Conservation (phyloP, 805 yeast genomes). For the Sugiyamaella lignohabitans region DNA sequence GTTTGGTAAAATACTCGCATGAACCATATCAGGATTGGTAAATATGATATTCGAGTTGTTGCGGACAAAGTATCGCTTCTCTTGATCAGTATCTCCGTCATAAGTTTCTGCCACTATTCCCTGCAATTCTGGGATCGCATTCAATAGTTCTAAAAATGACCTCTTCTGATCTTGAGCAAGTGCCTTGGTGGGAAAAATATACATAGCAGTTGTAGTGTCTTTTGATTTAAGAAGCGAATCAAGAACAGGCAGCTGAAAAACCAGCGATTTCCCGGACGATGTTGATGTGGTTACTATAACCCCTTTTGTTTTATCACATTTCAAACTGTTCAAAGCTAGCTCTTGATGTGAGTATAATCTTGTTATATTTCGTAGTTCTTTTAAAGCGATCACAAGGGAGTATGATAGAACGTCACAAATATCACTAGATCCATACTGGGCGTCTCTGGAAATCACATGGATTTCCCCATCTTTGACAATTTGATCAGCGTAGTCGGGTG, state of each 20-base stretch:
- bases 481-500: slow-evolving; percentile 54
- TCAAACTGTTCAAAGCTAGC: slow-evolving; percentile 57
- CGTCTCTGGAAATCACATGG: slow-evolving; percentile 38
- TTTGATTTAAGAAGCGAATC: slow-evolving; percentile 20
- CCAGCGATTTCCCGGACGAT: slow-evolving; percentile 90
- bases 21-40: slow-evolving; percentile 93
- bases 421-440: slow-evolving; percentile 32
- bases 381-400: slow-evolving; percentile 47
- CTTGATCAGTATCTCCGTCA: slow-evolving; percentile 85
- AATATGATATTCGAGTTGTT: slow-evolving; percentile 70
- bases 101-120: slow-evolving; percentile 63
- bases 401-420: slow-evolving; percentile 42
- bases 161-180: slow-evolving; percentile 94
- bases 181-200: slow-evolving; percentile 94
- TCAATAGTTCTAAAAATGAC: slow-evolving; percentile 51
- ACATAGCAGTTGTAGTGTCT: slow-evolving; percentile 61
- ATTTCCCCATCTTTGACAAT: slow-evolving; percentile 48
- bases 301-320: slow-evolving; percentile 44
- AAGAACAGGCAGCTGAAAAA: slow-evolving; percentile 83
- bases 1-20: slow-evolving; percentile 74
- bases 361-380: slow-evolving; percentile 39
- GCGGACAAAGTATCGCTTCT: slow-evolving; percentile 48
- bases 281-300: slow-evolving; percentile 92
- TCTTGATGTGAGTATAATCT: slow-evolving; percentile 76
- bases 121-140: slow-evolving; percentile 38